Evolutionary conservation across 345 rosid genomes (phyloP), one percentile per base, ranked within the genome.

Genomic region (Citrus cavaleriei): DNA sequence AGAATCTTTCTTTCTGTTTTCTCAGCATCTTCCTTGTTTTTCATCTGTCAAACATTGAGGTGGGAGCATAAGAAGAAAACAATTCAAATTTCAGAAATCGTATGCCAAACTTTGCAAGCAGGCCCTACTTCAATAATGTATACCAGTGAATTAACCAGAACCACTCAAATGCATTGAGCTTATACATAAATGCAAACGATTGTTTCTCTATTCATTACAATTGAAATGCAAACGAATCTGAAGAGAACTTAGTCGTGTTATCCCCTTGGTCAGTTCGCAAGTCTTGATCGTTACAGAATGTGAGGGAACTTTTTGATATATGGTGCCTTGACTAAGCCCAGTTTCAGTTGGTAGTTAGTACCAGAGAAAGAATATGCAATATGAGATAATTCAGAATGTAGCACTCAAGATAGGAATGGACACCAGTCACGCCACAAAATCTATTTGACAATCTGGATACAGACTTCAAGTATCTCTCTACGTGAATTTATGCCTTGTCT

Each of bases 1-100:
- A 95, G 88, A 70, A 93, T 88, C 85, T 54, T 76, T 35, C 87
- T 78, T 84, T 93, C 97, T 60, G 87, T 85, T 83, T 83, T 83
- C 77, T 82, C 79, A 67, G 98, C 97, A 67, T 73, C 88, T 60
- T 77, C 89, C 83, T 91, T 93, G 78, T 82, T 84, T 75, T 84
- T 78, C 93, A 88, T 89, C 99, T 93, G 81, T 32, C 13, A 40
- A 70, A 78, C 55, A 73, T 78, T 71, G 75, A 69, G 25, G 70
- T 74, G 18, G 27, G 1, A 22, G 59, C 19, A 16, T 25, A 10
- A 74, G 30, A 77, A 77, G 10, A 13, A 64, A 9, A 62, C 10
- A 19, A 49, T 7, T 64, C 58, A 75, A 55, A 70, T 38, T 34
- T 72, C 8, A 16, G 40, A 71, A 24, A 28, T 32, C 16, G 37